Evolutionary conservation across 768 basidiomycete species (phyloP), one percentile per base, ranked within the genome.

Genomic region (Basidioascus undulatus): DNA sequence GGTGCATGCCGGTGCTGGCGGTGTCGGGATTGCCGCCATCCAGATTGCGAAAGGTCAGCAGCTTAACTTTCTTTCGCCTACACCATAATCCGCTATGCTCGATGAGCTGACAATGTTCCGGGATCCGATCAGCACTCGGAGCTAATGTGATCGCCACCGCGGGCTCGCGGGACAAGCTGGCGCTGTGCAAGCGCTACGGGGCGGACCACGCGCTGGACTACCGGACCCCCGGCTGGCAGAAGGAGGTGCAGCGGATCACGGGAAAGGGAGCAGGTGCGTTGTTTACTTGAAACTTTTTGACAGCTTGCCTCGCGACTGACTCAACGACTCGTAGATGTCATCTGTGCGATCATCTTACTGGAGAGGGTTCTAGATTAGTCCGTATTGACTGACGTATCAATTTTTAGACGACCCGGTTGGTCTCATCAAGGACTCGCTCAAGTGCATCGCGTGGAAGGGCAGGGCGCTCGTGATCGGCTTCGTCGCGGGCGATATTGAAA

Each of bases 381-480:
- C n/a, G n/a, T n/a, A n/a, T n/a, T n/a, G n/a, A n/a, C n/a, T n/a
- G n/a, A n/a, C n/a, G n/a, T n/a, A n/a, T n/a, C 19, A 1, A 21
- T 33, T 19, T 31, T 37, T 84, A 21, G 87, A 73, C 49, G 83
- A 89, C 50, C 82, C 83, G 6, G 79, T 87, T 25, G 81, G 81
- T 1, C 62, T 72, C 49, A 74, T 84, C 43, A 65, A 66, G 54
- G 76, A 42, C 55, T 76, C 68, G 35, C 54, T 94, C 42, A 96
- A 87, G 55, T 89, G 84, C 55, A 80, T 86, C 42, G 79, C 77
- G 1, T 94, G 87, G 74, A 86, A 87, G 55, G 84, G 87, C 1
- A 70, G 89, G 12, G 74, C 78, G 1, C 51, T 98, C 10, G 78
- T 96, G n/a, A 74, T 98, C 39, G 92, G 89, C 0, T 96, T 87